A percentile compares a stretch with the other conserved stretches of the same genome.
These are phyloP conservation scores for Brassica rapa DNA, from an alignment of 345 rosid genomes.

Conservation along the genomic window DNA sequence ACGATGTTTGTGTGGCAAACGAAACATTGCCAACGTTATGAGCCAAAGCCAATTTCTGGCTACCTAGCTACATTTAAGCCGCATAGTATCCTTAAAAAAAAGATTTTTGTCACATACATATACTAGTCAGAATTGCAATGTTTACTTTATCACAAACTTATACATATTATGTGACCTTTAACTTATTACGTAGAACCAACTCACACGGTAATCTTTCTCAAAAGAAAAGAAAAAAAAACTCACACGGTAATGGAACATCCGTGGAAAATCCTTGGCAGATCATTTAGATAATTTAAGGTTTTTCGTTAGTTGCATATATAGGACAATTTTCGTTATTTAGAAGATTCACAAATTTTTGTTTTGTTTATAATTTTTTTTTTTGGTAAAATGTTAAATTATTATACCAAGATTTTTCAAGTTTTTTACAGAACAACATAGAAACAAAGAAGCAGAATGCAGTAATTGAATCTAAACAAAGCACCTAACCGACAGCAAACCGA, in stretches of 20 bases:
- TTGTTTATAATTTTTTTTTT: too few species aligned
- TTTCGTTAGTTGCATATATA: not conserved
- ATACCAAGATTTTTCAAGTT: too few species aligned
- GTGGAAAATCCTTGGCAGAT: not conserved
- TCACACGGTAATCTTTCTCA: not conserved
- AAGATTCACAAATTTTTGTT: not conserved
- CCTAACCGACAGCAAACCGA: too few species aligned
- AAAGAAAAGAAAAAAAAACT: not conserved
- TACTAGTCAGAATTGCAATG: not conserved
- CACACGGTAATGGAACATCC: not conserved
- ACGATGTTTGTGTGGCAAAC: not conserved
- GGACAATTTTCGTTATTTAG: not conserved
- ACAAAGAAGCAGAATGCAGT: too few species aligned
- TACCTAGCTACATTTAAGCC: not conserved
- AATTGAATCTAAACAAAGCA: too few species aligned
- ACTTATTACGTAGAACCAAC: not conserved
- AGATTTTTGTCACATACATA: not conserved
- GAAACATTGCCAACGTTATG: not conserved
- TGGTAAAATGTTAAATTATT: too few species aligned
- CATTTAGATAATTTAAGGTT: not conserved
- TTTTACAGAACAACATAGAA: too few species aligned
- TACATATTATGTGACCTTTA: not conserved
- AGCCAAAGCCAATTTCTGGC: not conserved
- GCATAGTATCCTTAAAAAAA: not conserved
- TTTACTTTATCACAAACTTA: not conserved